These are phyloP conservation scores for Curvularia lunata DNA, from an alignment of 2,329 filamentous ascomycete species.

Conservation along the genomic window DNA sequence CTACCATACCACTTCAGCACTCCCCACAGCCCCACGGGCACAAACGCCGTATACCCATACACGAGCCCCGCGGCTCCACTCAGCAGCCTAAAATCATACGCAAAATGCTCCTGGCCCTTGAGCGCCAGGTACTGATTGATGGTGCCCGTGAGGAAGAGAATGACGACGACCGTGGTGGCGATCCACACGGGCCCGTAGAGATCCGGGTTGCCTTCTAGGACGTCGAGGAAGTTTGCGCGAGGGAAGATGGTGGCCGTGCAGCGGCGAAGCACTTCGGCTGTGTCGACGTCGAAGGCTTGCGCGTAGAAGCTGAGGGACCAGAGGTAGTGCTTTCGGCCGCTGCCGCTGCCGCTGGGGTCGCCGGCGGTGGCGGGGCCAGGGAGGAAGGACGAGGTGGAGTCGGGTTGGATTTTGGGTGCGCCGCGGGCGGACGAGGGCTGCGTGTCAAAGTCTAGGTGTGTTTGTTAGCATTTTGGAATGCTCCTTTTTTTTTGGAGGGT, in stretches of 20 bases:
- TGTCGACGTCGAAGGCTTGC: slow-evolving; percentile 99
- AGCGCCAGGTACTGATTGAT: slow-evolving; percentile 87
- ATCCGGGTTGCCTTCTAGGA: slow-evolving; percentile 95
- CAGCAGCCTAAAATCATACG: slow-evolving; percentile 88
- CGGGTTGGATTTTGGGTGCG: slow-evolving; percentile 53
- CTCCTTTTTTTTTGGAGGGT: neutral
- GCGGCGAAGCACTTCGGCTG: slow-evolving; percentile 81
- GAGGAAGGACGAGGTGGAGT: slow-evolving; percentile 48
- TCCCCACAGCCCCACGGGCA: slow-evolving; percentile 85
- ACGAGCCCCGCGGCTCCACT: slow-evolving; percentile 90
- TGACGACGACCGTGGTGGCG: slow-evolving; percentile 94
- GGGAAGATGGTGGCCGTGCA: slow-evolving; percentile 91
- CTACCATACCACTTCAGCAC: slow-evolving; percentile 94
- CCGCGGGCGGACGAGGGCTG: slow-evolving; percentile 49
- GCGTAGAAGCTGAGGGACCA: slow-evolving; percentile 95
- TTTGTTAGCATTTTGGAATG: neutral
- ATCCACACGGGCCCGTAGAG: slow-evolving; percentile 99
- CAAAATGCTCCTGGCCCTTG: slow-evolving; percentile 72
- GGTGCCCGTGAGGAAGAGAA: slow-evolving; percentile 92
- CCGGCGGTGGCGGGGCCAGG: slow-evolving; percentile 34
- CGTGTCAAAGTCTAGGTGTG: slow-evolving; percentile 70
- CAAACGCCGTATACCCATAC: slow-evolving; percentile 86
- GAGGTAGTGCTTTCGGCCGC: slow-evolving; percentile 75
- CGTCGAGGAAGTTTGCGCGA: slow-evolving; percentile 92
- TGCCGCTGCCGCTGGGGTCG: slow-evolving; percentile 21